phyloP scores from a whole-genome alignment of 768 basidiomycete genomes.

The Boletus rubescentipes region DNA sequence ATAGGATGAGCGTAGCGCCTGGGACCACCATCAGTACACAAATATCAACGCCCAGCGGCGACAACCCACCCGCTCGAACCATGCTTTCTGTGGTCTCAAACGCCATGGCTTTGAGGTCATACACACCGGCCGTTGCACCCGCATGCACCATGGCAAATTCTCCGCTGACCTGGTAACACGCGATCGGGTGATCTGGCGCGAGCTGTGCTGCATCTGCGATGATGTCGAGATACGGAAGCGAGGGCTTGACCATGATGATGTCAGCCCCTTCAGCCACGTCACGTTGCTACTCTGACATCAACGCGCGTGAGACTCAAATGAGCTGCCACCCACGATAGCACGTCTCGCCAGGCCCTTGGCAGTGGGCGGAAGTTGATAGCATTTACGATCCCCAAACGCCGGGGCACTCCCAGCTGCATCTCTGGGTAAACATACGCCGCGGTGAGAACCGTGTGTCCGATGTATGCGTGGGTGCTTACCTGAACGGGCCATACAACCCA shows the following conservation, averaged over 20 bases:
- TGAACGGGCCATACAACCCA: conserved; percentile 92
- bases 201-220: conserved; percentile 84
- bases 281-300: conserved; percentile 57
- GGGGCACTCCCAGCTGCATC: conserved; percentile 98
- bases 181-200: conserved; percentile 86
- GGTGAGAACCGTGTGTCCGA: neutral
- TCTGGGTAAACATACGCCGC: conserved; percentile 38
- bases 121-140: conserved; percentile 91
- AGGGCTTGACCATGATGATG: conserved; percentile 98
- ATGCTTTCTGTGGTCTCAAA: conserved; percentile 92
- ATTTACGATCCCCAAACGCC: conserved; percentile 93
- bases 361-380: conserved; percentile 92
- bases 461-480: conserved; percentile 45
- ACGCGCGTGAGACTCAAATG: neutral
- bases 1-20: conserved; percentile 89
- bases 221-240: conserved; percentile 95
- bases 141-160: conserved; percentile 98
- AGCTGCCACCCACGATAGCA: conserved; percentile 71
- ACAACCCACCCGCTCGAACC: conserved; percentile 80
- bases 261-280: conserved; percentile 92
- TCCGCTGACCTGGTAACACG: conserved; percentile 96
- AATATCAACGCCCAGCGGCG: neutral
- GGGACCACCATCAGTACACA: conserved; percentile 11
- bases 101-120: conserved; percentile 88
- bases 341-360: conserved; percentile 89